These are phyloP conservation scores for Suillus brevipes DNA, from an alignment of 768 basidiomycete genomes.

Conservation along the genomic window DNA sequence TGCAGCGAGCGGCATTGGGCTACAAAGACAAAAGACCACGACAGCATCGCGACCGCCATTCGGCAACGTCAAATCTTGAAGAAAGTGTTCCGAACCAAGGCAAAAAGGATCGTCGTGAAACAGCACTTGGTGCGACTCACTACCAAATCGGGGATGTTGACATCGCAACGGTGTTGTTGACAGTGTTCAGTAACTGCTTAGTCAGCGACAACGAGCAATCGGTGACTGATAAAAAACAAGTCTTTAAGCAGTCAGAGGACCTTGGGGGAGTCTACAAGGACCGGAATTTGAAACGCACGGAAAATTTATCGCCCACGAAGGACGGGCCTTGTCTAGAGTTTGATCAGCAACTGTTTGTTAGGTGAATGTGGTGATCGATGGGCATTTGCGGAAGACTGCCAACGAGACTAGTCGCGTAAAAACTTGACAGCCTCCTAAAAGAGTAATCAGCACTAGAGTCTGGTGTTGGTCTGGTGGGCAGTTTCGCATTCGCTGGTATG, in stretches of 20 bases:
- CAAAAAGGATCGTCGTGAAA: background rate
- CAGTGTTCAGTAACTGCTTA: conserved; percentile 16
- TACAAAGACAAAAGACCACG: conserved; percentile 2
- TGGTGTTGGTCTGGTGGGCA: background rate
- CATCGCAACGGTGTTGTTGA: background rate
- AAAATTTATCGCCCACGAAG: too few species aligned
- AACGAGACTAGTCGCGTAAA: background rate
- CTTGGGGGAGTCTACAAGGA: background rate
- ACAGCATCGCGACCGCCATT: conserved; percentile 11
- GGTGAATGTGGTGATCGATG: background rate
- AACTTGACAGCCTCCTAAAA: background rate
- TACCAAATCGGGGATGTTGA: conserved; percentile 16
- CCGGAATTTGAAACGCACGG: background rate
- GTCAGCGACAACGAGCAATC: conserved; percentile 1
- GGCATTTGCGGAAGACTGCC: background rate
- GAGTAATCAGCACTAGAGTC: background rate
- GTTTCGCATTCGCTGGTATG: background rate
- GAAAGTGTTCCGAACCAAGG: background rate
- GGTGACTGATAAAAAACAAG: conserved; percentile 23
- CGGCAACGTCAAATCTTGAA: conserved; percentile 4
- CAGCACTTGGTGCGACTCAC: background rate
- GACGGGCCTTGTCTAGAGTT: background rate
- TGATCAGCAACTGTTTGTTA: background rate
- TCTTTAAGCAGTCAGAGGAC: background rate
- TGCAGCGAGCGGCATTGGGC: background rate